Base-by-base conservation (phyloP, 2,329 filamentous ascomycete species). In the Aspergillus sp. region DNA sequence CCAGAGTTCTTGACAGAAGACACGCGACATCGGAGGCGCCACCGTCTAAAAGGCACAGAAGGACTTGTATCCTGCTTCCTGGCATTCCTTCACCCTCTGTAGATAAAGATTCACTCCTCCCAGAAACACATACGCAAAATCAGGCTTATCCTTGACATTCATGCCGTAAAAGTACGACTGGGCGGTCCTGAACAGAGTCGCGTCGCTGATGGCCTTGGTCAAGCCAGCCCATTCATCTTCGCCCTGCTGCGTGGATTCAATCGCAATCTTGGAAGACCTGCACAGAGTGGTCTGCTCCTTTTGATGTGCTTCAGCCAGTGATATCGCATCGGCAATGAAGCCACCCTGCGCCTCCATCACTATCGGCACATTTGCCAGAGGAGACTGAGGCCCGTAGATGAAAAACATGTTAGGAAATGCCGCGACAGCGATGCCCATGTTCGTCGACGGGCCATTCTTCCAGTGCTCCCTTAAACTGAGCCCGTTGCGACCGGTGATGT, bases 371-470 rank as follows among this genome's bases (percentile, higher is more conserved):
- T 74, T 77, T 11, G 61, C 59, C 53, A 75, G 74, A 0, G 70
- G 71, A 7, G 68, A 68, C 36, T 75, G 66, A 0, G 77, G 77
- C 0, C 76, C 77, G 3, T 61, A 53, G 12, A 78, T 64, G 64
- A 76, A 71, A 59, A 81, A 76, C 57, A 81, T 64, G 55, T 81
- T 80, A 0, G 79, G 80, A 55, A 78, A 80, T 1, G 71, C 65
- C 1, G 70, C 57, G 1, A 26, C 34, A 6, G 43, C 30, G 8
- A 48, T 12, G 1, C 32, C 32, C 20, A 39, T 9, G 12, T 38
- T 48, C 0, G 74, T 68, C 11, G 60, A 68, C 12, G 70, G 66
- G 3, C 62, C 57, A 1, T 68, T 24, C 13, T 56, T 32, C 76
- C 52, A 54, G 20, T 30, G 43, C 6, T 48, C 43, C 43, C 24